A percentile compares a stretch with the other conserved stretches of the same genome.
These are phyloP conservation scores for Gnomoniopsis smithogilvyi DNA, from an alignment of 2,329 filamentous ascomycete species.

Conservation along the genomic window DNA sequence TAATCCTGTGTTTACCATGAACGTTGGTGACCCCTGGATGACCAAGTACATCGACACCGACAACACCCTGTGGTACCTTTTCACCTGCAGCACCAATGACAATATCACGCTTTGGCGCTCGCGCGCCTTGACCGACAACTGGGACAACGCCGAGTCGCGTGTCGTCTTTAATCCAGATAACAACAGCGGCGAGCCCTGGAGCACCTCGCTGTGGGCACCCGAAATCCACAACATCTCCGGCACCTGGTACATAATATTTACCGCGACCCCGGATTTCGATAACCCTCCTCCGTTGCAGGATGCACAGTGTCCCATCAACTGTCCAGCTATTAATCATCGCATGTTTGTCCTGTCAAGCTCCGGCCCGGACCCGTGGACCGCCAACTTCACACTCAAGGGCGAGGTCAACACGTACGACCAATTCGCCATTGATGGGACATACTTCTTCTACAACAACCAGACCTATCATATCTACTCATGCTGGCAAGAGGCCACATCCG, in stretches of 20 bases:
- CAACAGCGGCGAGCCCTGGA: slow-evolving; percentile 30
- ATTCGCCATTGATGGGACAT: slow-evolving; percentile 35
- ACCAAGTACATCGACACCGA: slow-evolving; percentile 29
- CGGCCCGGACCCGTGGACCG: slow-evolving; percentile 30
- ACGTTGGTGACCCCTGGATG: slow-evolving; percentile 38
- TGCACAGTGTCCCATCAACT: slow-evolving; percentile 32
- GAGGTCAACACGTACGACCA: slow-evolving; percentile 33
- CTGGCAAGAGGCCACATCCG: slow-evolving; percentile 32
- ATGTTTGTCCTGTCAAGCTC: slow-evolving; percentile 33
- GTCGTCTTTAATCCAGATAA: slow-evolving; percentile 33
- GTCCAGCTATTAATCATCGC: slow-evolving; percentile 33
- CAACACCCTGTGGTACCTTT: slow-evolving; percentile 34
- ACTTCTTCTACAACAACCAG: slow-evolving; percentile 27
- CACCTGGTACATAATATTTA: slow-evolving; percentile 32
- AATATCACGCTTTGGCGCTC: slow-evolving; percentile 37
- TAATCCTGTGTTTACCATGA: slow-evolving; percentile 36
- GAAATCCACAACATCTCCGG: slow-evolving; percentile 33
- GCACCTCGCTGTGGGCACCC: slow-evolving; percentile 33
- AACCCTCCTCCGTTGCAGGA: slow-evolving; percentile 31
- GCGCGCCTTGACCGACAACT: slow-evolving; percentile 35
- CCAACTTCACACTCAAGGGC: slow-evolving; percentile 29
- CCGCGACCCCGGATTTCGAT: slow-evolving; percentile 31
- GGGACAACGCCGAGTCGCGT: slow-evolving; percentile 35
- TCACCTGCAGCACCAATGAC: slow-evolving; percentile 36
- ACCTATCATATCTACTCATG: slow-evolving; percentile 35